Percentiles rank a stretch among this genome's conserved stretches.
Evolutionary conservation across 2,329 filamentous ascomycete species (phyloP).

Genomic region (Tolypocladium album): DNA sequence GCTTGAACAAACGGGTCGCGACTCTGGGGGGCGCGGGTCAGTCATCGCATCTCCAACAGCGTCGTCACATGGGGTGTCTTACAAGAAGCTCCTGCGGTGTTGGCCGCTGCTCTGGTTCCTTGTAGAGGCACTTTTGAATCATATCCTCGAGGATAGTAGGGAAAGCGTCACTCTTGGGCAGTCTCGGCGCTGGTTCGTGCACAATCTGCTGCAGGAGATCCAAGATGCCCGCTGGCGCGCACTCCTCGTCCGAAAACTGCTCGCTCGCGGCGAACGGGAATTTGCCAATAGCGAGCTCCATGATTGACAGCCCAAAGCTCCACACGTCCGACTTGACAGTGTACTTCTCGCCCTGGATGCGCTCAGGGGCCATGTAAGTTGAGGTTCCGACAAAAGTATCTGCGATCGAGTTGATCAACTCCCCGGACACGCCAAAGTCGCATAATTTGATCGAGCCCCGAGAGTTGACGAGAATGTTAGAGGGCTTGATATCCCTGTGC

Average conservation of each 20-base stretch:
- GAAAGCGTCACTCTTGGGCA: slow-evolving; percentile 97
- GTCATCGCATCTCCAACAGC: background rate
- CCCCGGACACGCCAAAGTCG: slow-evolving; percentile 97
- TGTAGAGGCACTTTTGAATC: slow-evolving; percentile 90
- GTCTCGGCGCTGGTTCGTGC: slow-evolving; percentile 82
- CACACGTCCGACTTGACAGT: slow-evolving; percentile 98
- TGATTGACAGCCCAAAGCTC: slow-evolving; percentile 91
- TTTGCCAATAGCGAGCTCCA: slow-evolving; percentile 95
- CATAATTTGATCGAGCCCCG: slow-evolving; percentile 92
- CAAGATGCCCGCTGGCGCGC: slow-evolving; percentile 85
- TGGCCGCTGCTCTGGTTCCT: slow-evolving; percentile 77
- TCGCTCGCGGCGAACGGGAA: slow-evolving; percentile 83
- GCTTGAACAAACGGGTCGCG: slow-evolving; percentile 91
- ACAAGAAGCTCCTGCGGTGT: slow-evolving; percentile 91
- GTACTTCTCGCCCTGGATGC: slow-evolving; percentile 94
- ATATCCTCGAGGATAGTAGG: slow-evolving; percentile 91
- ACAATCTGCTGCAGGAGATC: slow-evolving; percentile 97
- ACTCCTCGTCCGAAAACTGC: slow-evolving; percentile 60
- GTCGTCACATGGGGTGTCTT: background rate
- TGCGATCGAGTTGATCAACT: slow-evolving; percentile 94
- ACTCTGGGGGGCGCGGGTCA: slow-evolving; percentile 45
- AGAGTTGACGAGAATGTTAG: slow-evolving; percentile 94
- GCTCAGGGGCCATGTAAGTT: slow-evolving; percentile 97
- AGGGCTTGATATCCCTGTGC: slow-evolving; percentile 98
- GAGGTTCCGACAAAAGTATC: slow-evolving; percentile 98